Evolutionary conservation across 1,139 yeast species (phyloP), one percentile per base, ranked within the genome.

Genomic region (Suhomyces bokatorum): DNA sequence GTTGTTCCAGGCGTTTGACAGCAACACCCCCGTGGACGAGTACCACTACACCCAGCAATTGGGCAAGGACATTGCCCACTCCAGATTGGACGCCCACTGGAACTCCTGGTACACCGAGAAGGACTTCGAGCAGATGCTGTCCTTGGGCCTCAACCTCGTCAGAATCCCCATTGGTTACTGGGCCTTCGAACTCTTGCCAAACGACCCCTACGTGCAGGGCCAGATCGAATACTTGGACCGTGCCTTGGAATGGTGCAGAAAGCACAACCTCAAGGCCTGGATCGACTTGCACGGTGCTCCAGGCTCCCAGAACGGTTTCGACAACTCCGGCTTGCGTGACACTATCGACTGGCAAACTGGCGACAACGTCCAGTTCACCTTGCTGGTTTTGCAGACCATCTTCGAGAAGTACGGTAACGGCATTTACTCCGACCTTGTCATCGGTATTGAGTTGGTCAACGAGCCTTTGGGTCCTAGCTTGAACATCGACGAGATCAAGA

Each of bases 301-400:
- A 39, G 98, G 97, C n/a, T 87, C 96, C 16, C 98, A 91, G 67
- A 91, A 91, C 62, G 97, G 98, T 16, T 91, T 91, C 62, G 99
- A 93, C 64, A 91, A 91, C 69, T 88, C 97, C 10, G 99, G 99
- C 16, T 69, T 80, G 49, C 78, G 97, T 57, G 97, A 87, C 58
- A 50, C 60, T 6, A 57, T 77, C 46, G 70, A 70, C 9, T 89
- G 85, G 80, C 83, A 83, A 63, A 68, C 71, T 20, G 75, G 70
- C 36, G 57, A 67, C 53, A 81, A 85, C 57, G 66, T 73, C 36
- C 67, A 77, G 40, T 55, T 77, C 29, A 81, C 93, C 12, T 64
- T 79, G 44, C 68, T 73, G 37, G 83, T 80, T 1, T 66, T 82
- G 54, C 59, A 73, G 37, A 64, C 66, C 32, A 66, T 78, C 41